A percentile compares a stretch with the other conserved stretches of the same genome.
Evolutionary conservation across 2,329 filamentous ascomycete species (phyloP).

Genomic region (Neonectria hederae): DNA sequence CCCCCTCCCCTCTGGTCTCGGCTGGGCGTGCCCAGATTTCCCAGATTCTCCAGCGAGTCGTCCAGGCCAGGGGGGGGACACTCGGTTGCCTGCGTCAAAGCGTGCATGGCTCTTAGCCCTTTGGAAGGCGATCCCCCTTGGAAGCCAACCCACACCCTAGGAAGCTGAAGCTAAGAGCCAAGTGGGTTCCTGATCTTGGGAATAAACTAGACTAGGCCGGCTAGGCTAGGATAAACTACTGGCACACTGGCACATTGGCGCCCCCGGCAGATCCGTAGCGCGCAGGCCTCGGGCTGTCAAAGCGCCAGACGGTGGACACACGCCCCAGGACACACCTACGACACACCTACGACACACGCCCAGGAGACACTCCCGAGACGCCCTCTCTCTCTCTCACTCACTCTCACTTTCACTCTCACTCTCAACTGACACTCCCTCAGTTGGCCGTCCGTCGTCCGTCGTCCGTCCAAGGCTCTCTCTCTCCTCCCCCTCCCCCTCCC

Average conservation of each 20-base stretch:
- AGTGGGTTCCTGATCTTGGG: slow-evolving; percentile 26
- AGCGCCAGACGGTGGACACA: no score
- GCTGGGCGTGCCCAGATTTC: slow-evolving; percentile 1
- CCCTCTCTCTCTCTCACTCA: neutral
- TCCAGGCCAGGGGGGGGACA: neutral
- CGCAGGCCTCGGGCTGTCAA: slow-evolving; percentile 27
- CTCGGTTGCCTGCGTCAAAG: slow-evolving; percentile 30
- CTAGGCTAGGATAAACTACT: slow-evolving; percentile 16
- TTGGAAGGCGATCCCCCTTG: no score
- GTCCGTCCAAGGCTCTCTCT: no score
- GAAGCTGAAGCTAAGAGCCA: no score
- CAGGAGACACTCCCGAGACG: neutral
- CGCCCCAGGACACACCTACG: neutral
- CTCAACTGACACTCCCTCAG: no score
- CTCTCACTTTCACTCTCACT: no score
- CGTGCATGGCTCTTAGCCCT: no score
- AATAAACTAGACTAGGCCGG: neutral
- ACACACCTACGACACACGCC: neutral
- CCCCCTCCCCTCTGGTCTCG: neutral
- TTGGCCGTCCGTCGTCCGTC: no score
- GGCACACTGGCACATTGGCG: slow-evolving; percentile 25
- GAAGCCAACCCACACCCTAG: no score
- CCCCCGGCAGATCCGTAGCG: slow-evolving; percentile 39
- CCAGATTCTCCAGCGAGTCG: neutral
- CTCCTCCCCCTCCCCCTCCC: no score